These are phyloP conservation scores for Mycogone perniciosa DNA, from an alignment of 2,329 filamentous ascomycete genomes.

Conservation along the genomic window DNA sequence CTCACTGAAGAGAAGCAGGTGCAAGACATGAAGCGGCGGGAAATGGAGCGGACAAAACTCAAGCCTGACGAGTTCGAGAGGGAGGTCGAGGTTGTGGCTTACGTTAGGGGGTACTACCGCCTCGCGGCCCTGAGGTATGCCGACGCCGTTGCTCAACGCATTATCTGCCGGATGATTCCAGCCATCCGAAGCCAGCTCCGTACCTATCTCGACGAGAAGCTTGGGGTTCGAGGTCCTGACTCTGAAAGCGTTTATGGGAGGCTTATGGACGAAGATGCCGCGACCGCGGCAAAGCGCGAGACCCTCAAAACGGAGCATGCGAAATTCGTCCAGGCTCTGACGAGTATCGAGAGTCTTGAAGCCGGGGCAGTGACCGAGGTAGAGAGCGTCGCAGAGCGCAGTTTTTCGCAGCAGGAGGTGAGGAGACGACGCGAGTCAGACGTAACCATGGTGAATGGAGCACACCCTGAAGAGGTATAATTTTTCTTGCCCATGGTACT, in stretches of 20 bases:
- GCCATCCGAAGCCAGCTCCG: constrained; percentile 35
- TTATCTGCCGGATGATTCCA: constrained; percentile 45
- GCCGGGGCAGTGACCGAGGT: constrained; percentile 20
- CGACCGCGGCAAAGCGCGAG: constrained; percentile 35
- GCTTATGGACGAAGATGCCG: constrained; percentile 44
- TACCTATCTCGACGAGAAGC: constrained; percentile 36
- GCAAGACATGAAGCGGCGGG: constrained; percentile 38
- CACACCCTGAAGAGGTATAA: constrained; percentile 1
- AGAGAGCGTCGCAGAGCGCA: not conserved
- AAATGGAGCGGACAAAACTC: constrained; percentile 40
- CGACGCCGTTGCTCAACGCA: constrained; percentile 45
- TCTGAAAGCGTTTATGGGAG: constrained; percentile 29
- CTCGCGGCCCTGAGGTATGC: constrained; percentile 59
- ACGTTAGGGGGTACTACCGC: constrained; percentile 63
- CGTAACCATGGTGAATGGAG: constrained; percentile 9
- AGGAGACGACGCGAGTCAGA: constrained; percentile 4
- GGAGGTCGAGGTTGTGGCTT: constrained; percentile 56
- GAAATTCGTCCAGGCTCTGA: constrained; percentile 42
- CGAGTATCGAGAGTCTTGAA: constrained; percentile 40
- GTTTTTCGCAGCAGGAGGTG: not conserved
- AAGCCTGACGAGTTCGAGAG: constrained; percentile 50
- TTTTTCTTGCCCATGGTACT: not conserved
- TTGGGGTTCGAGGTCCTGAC: constrained; percentile 33
- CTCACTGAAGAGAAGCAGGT: constrained; percentile 43
- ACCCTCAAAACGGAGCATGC: constrained; percentile 36